Conservation (phyloP, 1,139 yeast genomes). For the Debaryomycetaceae sp. region DNA sequence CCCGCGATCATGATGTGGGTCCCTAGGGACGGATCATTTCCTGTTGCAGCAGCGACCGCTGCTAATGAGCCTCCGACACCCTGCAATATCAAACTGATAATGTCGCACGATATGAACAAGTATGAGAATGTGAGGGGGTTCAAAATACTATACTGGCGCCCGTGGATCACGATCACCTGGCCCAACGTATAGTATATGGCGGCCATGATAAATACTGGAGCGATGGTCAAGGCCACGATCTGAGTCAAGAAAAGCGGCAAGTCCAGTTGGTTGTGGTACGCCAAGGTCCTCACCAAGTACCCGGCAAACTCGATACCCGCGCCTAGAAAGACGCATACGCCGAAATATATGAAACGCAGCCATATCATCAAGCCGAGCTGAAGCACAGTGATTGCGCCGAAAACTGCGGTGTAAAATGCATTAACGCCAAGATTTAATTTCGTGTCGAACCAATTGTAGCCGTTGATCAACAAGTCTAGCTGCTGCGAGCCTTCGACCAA, state of each 20-base stretch:
- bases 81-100: slow-evolving; percentile 21
- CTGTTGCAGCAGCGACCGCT: slow-evolving; percentile 11
- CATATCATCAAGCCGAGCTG: slow-evolving; percentile 3
- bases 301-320: slow-evolving; percentile 14
- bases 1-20: slow-evolving; percentile 29
- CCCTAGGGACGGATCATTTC: slow-evolving; percentile 12
- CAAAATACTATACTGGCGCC: slow-evolving; percentile 14
- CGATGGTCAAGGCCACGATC: slow-evolving; percentile 23
- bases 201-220: slow-evolving; percentile 33
- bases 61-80: slow-evolving; percentile 30
- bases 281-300: slow-evolving; percentile 12
- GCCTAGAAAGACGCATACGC: slow-evolving; percentile 11
- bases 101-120: slow-evolving; percentile 24
- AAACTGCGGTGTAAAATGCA: slow-evolving; percentile 16
- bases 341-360: slow-evolving; percentile 8
- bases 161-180: slow-evolving; percentile 21
- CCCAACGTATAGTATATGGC: slow-evolving; percentile 27
- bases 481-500: slow-evolving; percentile 21
- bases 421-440: slow-evolving; percentile 18
- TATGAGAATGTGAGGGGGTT: slow-evolving; percentile 26
- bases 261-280: slow-evolving; percentile 9
- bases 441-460: slow-evolving; percentile 14
- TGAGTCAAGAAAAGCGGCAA: slow-evolving; percentile 18
- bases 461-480: slow-evolving; percentile 15
- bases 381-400: slow-evolving; percentile 10